These are phyloP conservation scores for Hypoxylon subgilvum DNA, from an alignment of 495 filamentous ascomycete species.

Conservation along the genomic window DNA sequence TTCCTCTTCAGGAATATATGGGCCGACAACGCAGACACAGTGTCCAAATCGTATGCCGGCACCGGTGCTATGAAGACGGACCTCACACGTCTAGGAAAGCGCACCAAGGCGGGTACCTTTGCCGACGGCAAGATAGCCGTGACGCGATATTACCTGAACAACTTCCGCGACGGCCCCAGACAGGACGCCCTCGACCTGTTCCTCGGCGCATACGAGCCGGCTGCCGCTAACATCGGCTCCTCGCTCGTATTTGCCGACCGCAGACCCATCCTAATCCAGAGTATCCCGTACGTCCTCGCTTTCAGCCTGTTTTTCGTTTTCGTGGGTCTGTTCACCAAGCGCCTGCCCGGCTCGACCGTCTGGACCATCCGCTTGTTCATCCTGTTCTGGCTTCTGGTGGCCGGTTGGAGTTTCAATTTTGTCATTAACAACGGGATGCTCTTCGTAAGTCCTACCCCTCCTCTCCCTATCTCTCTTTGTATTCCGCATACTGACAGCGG, in stretches of 20 bases:
- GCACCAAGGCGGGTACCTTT: slow-evolving; percentile 79
- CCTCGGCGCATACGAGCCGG: slow-evolving; percentile 80
- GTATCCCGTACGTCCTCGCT: slow-evolving; percentile 86
- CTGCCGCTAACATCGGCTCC: slow-evolving; percentile 65
- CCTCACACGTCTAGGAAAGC: slow-evolving; percentile 85
- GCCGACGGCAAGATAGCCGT: slow-evolving; percentile 83
- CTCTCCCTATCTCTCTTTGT: neutral
- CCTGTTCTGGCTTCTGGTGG: slow-evolving; percentile 73
- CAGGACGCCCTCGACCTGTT: slow-evolving; percentile 97
- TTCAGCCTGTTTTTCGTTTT: slow-evolving; percentile 85
- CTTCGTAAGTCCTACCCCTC: slow-evolving; percentile 71
- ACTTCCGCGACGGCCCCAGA: slow-evolving; percentile 88
- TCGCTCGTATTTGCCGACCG: slow-evolving; percentile 80
- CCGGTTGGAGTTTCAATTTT: slow-evolving; percentile 72
- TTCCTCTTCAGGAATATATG: slow-evolving; percentile 91
- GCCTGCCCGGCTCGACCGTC: slow-evolving; percentile 67
- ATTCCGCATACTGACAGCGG: slow-evolving; percentile 3
- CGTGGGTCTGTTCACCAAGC: slow-evolving; percentile 75
- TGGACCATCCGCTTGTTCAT: slow-evolving; percentile 82
- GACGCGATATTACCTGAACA: slow-evolving; percentile 85
- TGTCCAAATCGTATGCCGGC: slow-evolving; percentile 89
- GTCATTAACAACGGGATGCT: slow-evolving; percentile 84
- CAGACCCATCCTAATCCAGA: slow-evolving; percentile 84
- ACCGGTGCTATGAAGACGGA: slow-evolving; percentile 97
- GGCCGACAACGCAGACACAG: slow-evolving; percentile 97